These are phyloP conservation scores for Fusarium sulawesiense DNA, from an alignment of 2,329 filamentous ascomycete genomes.

Conservation along the genomic window DNA sequence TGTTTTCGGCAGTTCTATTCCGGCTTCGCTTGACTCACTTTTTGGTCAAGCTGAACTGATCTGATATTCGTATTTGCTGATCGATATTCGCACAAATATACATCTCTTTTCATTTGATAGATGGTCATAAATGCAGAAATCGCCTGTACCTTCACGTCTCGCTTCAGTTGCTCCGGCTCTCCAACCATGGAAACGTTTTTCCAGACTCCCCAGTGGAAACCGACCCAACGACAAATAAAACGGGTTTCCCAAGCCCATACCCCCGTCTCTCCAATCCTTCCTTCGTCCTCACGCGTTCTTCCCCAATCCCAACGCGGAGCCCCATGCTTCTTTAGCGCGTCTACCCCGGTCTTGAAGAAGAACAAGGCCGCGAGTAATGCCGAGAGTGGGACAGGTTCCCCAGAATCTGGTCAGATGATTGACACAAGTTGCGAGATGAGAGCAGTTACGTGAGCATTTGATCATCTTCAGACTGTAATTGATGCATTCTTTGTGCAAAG, in stretches of 20 bases:
- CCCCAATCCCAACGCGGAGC: neutral
- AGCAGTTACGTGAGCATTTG: neutral
- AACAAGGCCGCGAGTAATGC: conserved; percentile 4
- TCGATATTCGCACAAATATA: neutral
- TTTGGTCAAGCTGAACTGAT: neutral
- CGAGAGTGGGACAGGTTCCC: neutral
- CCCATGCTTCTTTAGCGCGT: neutral
- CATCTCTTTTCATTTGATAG: rapidly evolving
- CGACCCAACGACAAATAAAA: neutral
- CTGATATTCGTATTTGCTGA: neutral
- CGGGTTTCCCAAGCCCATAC: neutral
- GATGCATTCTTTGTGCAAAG: neutral
- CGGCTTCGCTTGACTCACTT: neutral
- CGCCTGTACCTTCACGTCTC: neutral
- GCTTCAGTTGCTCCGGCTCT: neutral
- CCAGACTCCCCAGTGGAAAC: neutral
- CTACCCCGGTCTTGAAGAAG: neutral
- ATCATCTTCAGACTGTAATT: neutral
- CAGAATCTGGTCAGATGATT: conserved; percentile 1
- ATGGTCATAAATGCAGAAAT: neutral
- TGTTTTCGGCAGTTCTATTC: neutral
- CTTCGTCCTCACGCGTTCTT: neutral
- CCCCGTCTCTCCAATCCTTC: neutral
- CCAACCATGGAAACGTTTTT: neutral
- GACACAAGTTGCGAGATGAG: neutral